Percentiles rank a stretch among this genome's conserved stretches.
Evolutionary conservation across 176 grass and related monocot genomes (phyloP).

Genomic region (Aegilops longissima): DNA sequence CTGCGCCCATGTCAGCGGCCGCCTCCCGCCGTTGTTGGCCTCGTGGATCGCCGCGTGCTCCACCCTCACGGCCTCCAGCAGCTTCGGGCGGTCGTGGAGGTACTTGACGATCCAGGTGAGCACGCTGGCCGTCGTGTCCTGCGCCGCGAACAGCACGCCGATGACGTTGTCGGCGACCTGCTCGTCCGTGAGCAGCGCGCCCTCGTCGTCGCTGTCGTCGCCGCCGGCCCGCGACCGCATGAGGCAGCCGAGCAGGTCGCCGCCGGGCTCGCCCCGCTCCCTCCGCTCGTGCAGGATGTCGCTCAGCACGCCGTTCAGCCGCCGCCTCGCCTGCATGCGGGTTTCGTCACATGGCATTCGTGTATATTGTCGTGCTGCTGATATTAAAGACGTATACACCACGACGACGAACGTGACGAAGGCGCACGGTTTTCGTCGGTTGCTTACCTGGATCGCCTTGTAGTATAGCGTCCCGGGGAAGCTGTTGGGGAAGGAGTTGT

Average conservation of each 20-base stretch:
- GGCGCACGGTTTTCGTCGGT: neutral
- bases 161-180: conserved; percentile 93
- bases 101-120: conserved; percentile 97
- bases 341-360: neutral
- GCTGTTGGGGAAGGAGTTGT: conserved; percentile 90
- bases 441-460: conserved; percentile 78
- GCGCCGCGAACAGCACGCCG: conserved; percentile 92
- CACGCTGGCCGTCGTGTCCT: conserved; percentile 95
- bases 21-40: conserved; percentile 52
- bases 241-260: conserved; percentile 72
- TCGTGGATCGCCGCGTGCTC: conserved; percentile 74
- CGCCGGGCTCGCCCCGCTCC: conserved; percentile 26
- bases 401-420: neutral
- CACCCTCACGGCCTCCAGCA: conserved; percentile 55
- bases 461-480: conserved; percentile 66
- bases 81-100: conserved; percentile 75
- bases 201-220: conserved; percentile 22
- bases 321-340: conserved; percentile 59
- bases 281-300: conserved; percentile 79
- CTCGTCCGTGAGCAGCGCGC: conserved; percentile 56
- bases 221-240: conserved; percentile 57
- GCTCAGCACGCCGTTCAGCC: conserved; percentile 54
- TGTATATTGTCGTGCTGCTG: neutral
- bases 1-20: conserved; percentile 75
- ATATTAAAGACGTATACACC: neutral